A percentile compares a stretch with the other conserved stretches of the same genome.
These are phyloP conservation scores for Serendipita sp. DNA, from an alignment of 768 basidiomycete genomes.

Conservation along the genomic window DNA sequence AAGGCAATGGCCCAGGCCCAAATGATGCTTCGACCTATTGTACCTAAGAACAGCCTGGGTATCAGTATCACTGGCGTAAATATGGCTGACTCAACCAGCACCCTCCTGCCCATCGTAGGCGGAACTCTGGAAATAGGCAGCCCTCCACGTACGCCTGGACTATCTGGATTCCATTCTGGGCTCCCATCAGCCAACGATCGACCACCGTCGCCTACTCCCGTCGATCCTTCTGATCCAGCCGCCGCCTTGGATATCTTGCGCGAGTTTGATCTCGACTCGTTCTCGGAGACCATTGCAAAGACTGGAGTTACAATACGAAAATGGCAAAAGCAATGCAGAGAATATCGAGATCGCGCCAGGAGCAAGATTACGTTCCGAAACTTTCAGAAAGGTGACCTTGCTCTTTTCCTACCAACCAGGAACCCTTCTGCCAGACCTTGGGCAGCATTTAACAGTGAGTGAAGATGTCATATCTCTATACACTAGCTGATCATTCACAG, in stretches of 20 bases:
- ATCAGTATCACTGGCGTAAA: neutral
- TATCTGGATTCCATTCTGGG: slow-evolving; percentile 23
- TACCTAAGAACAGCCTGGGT: neutral
- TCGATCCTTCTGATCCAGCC: slow-evolving; percentile 62
- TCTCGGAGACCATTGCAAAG: slow-evolving; percentile 67
- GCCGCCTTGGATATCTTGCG: slow-evolving; percentile 53
- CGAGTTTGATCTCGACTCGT: slow-evolving; percentile 69
- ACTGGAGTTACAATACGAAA: slow-evolving; percentile 79
- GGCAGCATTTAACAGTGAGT: slow-evolving; percentile 92
- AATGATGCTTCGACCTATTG: neutral
- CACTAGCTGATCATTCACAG: slow-evolving; percentile 25
- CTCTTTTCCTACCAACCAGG: slow-evolving; percentile 86
- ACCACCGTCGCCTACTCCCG: slow-evolving; percentile 46
- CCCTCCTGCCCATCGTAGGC: neutral
- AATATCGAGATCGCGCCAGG: slow-evolving; percentile 87
- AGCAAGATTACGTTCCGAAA: slow-evolving; percentile 94
- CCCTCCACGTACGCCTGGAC: slow-evolving; percentile 23
- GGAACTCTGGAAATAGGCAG: slow-evolving; percentile 25
- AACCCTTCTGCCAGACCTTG: slow-evolving; percentile 89
- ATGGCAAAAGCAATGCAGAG: slow-evolving; percentile 95
- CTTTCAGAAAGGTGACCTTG: slow-evolving; percentile 88
- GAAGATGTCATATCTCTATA: slow-evolving; percentile 6
- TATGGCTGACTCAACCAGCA: neutral
- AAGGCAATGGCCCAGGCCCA: slow-evolving; percentile 36
- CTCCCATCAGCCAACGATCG: slow-evolving; percentile 31